Percentiles rank a stretch among this genome's conserved stretches.
These are phyloP conservation scores for Trichoderma aggressivum DNA, from an alignment of 2,329 filamentous ascomycete species.

Conservation along the genomic window DNA sequence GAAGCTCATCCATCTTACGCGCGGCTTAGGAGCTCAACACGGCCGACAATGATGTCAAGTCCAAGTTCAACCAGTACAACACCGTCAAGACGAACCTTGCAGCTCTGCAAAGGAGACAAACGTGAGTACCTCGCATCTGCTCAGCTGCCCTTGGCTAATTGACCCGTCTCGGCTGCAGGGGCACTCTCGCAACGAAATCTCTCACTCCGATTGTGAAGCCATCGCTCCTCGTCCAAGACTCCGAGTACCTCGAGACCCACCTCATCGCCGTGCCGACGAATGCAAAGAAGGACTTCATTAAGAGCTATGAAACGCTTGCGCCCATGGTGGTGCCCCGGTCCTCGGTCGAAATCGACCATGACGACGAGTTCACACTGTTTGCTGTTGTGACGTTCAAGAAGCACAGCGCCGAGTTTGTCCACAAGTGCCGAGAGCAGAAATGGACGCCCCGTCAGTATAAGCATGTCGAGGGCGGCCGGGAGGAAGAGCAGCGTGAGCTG, in stretches of 20 bases:
- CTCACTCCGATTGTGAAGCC: slow-evolving; percentile 86
- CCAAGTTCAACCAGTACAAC: slow-evolving; percentile 93
- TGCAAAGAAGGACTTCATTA: slow-evolving; percentile 81
- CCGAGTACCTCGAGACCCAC: slow-evolving; percentile 95
- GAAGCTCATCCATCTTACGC: not conserved
- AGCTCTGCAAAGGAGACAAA: slow-evolving; percentile 80
- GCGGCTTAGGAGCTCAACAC: slow-evolving; percentile 71
- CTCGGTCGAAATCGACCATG: slow-evolving; percentile 72
- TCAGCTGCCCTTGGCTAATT: not conserved
- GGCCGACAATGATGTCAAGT: slow-evolving; percentile 93
- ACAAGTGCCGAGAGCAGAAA: slow-evolving; percentile 87
- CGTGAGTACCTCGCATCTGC: slow-evolving; percentile 49
- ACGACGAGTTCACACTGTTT: slow-evolving; percentile 86
- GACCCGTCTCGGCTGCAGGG: slow-evolving; percentile 46
- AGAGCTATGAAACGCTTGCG: slow-evolving; percentile 80
- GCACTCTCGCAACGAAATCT: slow-evolving; percentile 91
- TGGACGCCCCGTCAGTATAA: slow-evolving; percentile 96
- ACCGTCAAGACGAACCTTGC: slow-evolving; percentile 81
- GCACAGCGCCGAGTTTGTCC: slow-evolving; percentile 77
- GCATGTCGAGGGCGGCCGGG: slow-evolving; percentile 82
- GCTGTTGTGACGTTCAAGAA: slow-evolving; percentile 94
- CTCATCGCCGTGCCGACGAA: slow-evolving; percentile 82
- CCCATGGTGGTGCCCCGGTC: slow-evolving; percentile 94
- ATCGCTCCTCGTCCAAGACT: slow-evolving; percentile 75
- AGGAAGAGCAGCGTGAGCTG: slow-evolving; percentile 85